Conservation (phyloP, 768 basidiomycete genomes). For the Russula griseocarnosa region DNA sequence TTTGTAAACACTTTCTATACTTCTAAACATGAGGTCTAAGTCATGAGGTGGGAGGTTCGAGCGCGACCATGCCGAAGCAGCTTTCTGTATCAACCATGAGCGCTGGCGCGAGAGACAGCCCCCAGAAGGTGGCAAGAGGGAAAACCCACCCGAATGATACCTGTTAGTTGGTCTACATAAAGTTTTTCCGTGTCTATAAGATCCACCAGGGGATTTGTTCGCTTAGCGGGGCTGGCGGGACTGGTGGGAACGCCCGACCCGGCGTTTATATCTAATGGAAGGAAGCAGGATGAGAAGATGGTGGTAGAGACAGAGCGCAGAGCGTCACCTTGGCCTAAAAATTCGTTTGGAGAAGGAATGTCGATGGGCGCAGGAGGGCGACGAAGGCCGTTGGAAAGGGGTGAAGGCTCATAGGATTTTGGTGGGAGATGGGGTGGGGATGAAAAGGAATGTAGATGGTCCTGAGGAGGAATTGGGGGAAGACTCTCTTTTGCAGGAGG, state of each 20-base stretch:
- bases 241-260: constrained; percentile 22
- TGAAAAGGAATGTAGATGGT: not conserved
- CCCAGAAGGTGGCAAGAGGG: constrained; percentile 3
- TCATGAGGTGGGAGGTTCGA: constrained; percentile 90
- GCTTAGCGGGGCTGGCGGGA: constrained; percentile 41
- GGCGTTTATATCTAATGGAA: constrained; percentile 18
- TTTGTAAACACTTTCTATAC: constrained; percentile 88
- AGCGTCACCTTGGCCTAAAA: constrained; percentile 16
- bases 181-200: constrained; percentile 90
- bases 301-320: not conserved
- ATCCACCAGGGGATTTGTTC: constrained; percentile 80
- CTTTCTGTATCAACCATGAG: constrained; percentile 54
- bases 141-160: constrained; percentile 78
- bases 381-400: constrained; percentile 23
- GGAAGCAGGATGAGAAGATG: not conserved
- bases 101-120: constrained; percentile 11
- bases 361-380: constrained; percentile 23
- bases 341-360: constrained; percentile 7
- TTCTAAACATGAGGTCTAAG: constrained; percentile 91
- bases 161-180: constrained; percentile 87
- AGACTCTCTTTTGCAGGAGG: constrained; percentile 33
- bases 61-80: constrained; percentile 96
- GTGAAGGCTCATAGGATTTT: constrained; percentile 22
- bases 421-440: constrained; percentile 17
- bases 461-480: constrained; percentile 27